Evolutionary conservation across 2,329 filamentous ascomycete species (phyloP), one percentile per base, ranked within the genome.

Genomic region (Colletotrichum sojae): DNA sequence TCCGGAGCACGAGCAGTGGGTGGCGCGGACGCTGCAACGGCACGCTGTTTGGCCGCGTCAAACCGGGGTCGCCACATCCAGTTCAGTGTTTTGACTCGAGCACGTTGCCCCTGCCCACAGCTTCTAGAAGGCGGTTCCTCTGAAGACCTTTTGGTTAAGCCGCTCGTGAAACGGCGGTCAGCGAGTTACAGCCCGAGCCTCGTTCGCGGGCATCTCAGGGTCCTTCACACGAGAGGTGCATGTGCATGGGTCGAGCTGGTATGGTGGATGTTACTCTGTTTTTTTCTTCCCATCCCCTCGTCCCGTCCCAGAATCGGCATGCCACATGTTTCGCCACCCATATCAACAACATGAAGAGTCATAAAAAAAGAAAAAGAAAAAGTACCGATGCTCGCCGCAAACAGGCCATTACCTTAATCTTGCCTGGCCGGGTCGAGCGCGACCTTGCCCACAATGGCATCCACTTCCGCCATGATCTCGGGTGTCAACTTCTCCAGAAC

Each of bases 391-490:
- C 59, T 53, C 48, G 49, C 59, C 36, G 49, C 22, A 45, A 61
- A 40, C 55, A 61, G 48, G 62, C 51, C 62, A 70, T 53, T 48
- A 39, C 31, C 63, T 53, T 61, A 72, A 59, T 72, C 70, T 56
- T 72, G 70, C 57, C 70, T 71, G 20, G 70, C 70, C 25, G 70
- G 70, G 64, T 72, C 70, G n/a, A 72, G 45, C 43, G 71, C 60
- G 49, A 72, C 31, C 46, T 68, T 61, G 25, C 70, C 70, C 18
- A 72, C 61, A 53, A 87, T 79, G 56, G 76, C 79, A 73, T 87
- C 85, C 72, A 88, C 87, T 77, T 86, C 83, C 9, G 76, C 81
- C 78, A 88, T 78, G 25, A 87, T 75, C 72, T 85, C 83, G 0
- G 83, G 81, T 2, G 84, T 87, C 66, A 88, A 72, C 76, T 85